These are phyloP conservation scores for Alopecurus myosuroides DNA, from an alignment of 176 grass and related monocot genomes.

Conservation along the genomic window DNA sequence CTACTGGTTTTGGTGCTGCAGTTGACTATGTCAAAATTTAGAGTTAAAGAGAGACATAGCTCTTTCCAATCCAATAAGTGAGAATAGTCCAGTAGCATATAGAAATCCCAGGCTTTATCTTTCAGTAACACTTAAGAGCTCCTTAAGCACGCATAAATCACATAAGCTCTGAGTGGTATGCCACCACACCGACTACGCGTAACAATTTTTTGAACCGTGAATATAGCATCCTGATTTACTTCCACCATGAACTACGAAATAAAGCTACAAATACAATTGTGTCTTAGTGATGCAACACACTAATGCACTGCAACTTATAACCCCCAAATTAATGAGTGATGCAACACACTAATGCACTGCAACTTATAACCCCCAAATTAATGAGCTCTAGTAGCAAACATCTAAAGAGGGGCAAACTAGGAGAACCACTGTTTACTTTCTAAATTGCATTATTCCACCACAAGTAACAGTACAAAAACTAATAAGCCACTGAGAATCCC, in stretches of 20 bases:
- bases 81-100: too few relatives aligned
- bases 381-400: neutral
- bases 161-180: neutral
- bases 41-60: too few relatives aligned
- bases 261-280: neutral
- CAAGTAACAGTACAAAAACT: neutral
- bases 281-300: neutral
- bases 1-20: neutral
- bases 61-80: too few relatives aligned
- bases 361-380: neutral
- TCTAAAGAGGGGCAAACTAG: neutral
- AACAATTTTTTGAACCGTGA: neutral
- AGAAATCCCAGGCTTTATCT: too few relatives aligned
- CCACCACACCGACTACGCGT: neutral
- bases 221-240: neutral
- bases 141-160: too few relatives aligned
- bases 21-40: too few relatives aligned
- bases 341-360: neutral
- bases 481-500: neutral
- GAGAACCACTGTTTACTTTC: neutral
- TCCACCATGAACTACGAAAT: neutral
- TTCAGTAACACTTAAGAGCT: too few relatives aligned
- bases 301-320: neutral
- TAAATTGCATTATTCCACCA: neutral
- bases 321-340: neutral